Percentiles rank a stretch among this genome's conserved stretches.
Evolutionary conservation across 2,329 filamentous ascomycete genomes (phyloP).

Genomic region (Hyphodiscus sp.): DNA sequence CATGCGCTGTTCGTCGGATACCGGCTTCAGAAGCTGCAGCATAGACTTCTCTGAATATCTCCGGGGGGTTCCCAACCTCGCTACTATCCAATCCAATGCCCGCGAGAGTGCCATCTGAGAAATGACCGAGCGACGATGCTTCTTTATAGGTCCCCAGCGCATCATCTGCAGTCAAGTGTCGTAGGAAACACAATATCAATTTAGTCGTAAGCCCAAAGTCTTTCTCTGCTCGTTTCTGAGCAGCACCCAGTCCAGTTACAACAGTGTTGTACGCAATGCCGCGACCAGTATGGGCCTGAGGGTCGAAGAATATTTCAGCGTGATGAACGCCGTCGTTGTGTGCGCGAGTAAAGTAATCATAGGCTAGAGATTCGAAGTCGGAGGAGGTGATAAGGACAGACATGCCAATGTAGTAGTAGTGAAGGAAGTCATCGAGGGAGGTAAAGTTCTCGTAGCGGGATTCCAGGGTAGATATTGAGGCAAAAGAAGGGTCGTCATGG

Average conservation of each 20-base stretch:
- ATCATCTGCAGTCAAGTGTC: constrained; percentile 59
- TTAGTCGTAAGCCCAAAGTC: constrained; percentile 60
- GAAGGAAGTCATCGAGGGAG: constrained; percentile 69
- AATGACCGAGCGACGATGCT: constrained; percentile 38
- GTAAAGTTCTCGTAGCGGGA: constrained; percentile 61
- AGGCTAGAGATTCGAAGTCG: constrained; percentile 70
- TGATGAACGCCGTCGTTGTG: constrained; percentile 60
- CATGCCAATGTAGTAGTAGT: constrained; percentile 75
- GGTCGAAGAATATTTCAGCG: constrained; percentile 76
- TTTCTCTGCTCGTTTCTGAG: constrained; percentile 50
- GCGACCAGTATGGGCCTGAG: constrained; percentile 63
- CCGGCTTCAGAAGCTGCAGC: constrained; percentile 43
- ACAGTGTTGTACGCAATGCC: constrained; percentile 59
- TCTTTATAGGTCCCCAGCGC: constrained; percentile 41
- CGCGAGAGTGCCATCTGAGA: constrained; percentile 45
- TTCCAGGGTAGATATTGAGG: constrained; percentile 50
- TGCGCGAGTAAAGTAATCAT: constrained; percentile 63
- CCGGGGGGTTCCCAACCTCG: constrained; percentile 49
- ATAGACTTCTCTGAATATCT: constrained; percentile 58
- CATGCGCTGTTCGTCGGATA: constrained; percentile 63
- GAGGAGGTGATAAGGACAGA: constrained; percentile 54
- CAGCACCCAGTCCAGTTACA: constrained; percentile 55
- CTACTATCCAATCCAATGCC: constrained; percentile 66
- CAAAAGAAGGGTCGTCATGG: constrained; percentile 53
- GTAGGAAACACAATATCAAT: constrained; percentile 66